Base-by-base conservation (phyloP, 1,284 basidiomycete species). In the Ustilago shanxiensis region DNA sequence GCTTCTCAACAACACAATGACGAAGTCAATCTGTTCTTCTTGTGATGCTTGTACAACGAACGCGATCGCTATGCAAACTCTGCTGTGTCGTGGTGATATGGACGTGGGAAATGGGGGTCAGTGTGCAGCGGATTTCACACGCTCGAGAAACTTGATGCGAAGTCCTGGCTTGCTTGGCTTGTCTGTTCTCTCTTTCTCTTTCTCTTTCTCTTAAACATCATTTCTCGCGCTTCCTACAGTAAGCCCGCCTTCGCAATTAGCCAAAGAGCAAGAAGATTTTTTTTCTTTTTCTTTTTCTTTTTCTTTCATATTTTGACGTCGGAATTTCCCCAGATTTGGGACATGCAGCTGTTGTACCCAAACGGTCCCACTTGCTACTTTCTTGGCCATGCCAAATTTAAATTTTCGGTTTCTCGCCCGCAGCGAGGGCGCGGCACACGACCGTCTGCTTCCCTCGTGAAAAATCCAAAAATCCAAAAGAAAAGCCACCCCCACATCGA, bases 81-180 rank as follows among this genome's bases (percentile, higher is more conserved):
- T 6, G 11, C n/a, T 22, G 22, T 20, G 18, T 22, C 11, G 3
- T 45, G 10, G 16, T 45, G 5, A 22, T 20, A n/a, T 16, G n/a
- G 18, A 20, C 44, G 44, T 22, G n/a, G 44, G 22, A 45, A 45
- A 7, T 20, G 44, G 44, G 44, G 22, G 44, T 33, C 44, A 45
- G 11, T 13, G 44, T 45, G 44, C 44, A 45, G 44, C 44, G 44
- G 44, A 45, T 22, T 45, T 45, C 44, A 45, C 44, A 45, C 44
- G 44, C 44, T 45, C 22, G 13, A 7, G 44, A 22, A 11, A 16
- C 18, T 37, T 5, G 11, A 37, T 14, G 35, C 8, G 8, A 9
- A n/a, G n/a, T n/a, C n/a, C n/a, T n/a, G n/a, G n/a, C n/a, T 11
- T 37, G 35, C 35, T 37, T 16, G 8, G 14, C 7, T 14, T 14